phyloP scores from a whole-genome alignment of 345 rosid species.

The Lagerstroemia speciosa region DNA sequence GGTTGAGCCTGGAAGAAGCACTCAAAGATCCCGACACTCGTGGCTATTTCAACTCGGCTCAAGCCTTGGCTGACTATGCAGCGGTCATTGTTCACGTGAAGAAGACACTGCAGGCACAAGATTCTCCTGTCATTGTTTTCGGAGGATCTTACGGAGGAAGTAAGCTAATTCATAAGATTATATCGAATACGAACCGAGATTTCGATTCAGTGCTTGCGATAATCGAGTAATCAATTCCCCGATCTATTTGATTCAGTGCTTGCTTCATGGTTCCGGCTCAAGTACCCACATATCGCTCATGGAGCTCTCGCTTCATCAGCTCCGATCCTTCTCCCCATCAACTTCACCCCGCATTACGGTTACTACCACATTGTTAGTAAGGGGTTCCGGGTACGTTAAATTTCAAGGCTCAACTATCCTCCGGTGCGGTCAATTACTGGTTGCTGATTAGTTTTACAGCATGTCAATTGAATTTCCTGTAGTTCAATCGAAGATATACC shows the following conservation, averaged over 20 bases:
- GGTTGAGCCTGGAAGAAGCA: conserved; percentile 14
- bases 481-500: too few species aligned
- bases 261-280: conserved; percentile 26
- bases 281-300: conserved; percentile 25
- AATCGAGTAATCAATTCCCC: not conserved
- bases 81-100: conserved; percentile 20
- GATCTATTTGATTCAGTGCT: conserved; percentile 13
- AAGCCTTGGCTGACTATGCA: conserved; percentile 38
- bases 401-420: not conserved
- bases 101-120: conserved; percentile 13
- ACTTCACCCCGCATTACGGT: conserved; percentile 16
- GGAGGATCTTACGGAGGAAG: conserved; percentile 47
- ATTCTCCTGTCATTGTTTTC: conserved; percentile 28
- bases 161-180: conserved; percentile 13
- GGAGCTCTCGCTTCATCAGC: conserved; percentile 39
- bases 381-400: conserved; percentile 18
- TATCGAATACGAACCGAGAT: not conserved
- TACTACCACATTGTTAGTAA: conserved; percentile 13
- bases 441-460: too few species aligned
- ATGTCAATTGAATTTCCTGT: too few species aligned
- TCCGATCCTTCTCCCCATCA: conserved; percentile 24
- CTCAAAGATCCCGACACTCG: conserved; percentile 17
- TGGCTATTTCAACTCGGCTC: conserved; percentile 32
- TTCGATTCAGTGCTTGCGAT: not conserved
- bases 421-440: too few species aligned